Percentiles rank a stretch among this genome's conserved stretches.
These are phyloP conservation scores for Podaxis sp. DNA, from an alignment of 768 basidiomycete genomes.

Conservation along the genomic window DNA sequence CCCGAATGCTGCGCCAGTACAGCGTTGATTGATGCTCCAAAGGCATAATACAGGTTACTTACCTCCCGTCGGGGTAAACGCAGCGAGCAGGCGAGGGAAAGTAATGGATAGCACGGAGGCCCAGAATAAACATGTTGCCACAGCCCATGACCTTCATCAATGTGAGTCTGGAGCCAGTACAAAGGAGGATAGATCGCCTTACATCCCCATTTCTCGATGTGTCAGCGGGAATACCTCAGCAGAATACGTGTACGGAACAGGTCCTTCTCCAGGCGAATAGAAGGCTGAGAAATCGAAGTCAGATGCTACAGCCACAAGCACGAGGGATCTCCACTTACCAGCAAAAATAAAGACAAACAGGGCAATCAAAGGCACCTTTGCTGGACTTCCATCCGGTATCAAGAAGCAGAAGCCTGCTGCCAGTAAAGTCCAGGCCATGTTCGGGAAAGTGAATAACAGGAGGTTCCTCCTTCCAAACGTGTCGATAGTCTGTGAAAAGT, in stretches of 20 bases:
- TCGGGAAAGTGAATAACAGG: constrained; percentile 71
- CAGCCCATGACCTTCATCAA: constrained; percentile 44
- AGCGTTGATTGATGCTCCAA: constrained; percentile 5
- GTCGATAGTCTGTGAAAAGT: constrained; percentile 46
- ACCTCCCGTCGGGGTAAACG: constrained; percentile 31
- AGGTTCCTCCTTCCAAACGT: constrained; percentile 73
- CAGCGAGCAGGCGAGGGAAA: constrained; percentile 37
- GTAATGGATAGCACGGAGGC: constrained; percentile 43
- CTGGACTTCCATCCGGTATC: constrained; percentile 28
- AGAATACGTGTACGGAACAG: constrained; percentile 86
- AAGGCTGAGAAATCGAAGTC: constrained; percentile 29
- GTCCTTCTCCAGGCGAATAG: constrained; percentile 83
- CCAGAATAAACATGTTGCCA: constrained; percentile 44
- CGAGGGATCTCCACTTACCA: constrained; percentile 19
- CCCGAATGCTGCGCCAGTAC: constrained; percentile 36
- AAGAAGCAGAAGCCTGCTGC: constrained; percentile 68
- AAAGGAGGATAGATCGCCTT: constrained; percentile 21
- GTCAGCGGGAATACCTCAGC: constrained; percentile 88
- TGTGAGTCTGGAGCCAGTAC: constrained; percentile 19
- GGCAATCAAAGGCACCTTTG: constrained; percentile 36
- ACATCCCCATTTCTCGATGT: constrained; percentile 61
- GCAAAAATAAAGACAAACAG: constrained; percentile 37
- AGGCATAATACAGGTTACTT: constrained; percentile 3
- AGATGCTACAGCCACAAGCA: not conserved
- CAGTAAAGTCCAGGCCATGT: constrained; percentile 70